These are phyloP conservation scores for Eimeria nieschulzi DNA, from an alignment of 169 alveolate genomes.

Conservation along the genomic window DNA sequence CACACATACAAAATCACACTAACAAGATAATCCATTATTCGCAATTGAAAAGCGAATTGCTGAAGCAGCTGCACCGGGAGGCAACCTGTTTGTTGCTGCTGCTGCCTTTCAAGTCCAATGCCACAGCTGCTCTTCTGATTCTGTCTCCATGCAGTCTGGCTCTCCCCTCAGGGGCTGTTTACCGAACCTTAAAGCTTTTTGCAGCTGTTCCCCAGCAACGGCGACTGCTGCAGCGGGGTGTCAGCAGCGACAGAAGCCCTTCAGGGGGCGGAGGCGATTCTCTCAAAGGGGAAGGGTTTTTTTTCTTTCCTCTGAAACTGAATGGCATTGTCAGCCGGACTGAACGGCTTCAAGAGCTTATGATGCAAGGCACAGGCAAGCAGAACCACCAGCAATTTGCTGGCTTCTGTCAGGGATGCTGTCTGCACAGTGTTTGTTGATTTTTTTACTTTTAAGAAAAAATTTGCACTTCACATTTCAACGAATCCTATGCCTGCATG, in stretches of 20 bases:
- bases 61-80: no score
- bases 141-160: conserved; percentile 6
- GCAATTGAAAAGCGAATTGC: no score
- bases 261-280: conserved; percentile 34
- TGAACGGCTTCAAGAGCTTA: conserved; percentile 27
- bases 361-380: conserved; percentile 59
- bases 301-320: not conserved
- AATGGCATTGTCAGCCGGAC: conserved; percentile 17
- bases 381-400: not conserved
- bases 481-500: no score
- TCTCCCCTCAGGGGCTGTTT: not conserved
- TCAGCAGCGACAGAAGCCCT: not conserved
- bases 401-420: not conserved
- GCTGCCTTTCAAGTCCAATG: not conserved
- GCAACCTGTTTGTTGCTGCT: no score
- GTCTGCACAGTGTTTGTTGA: not conserved
- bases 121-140: not conserved
- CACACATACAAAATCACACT: no score
- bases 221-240: conserved; percentile 50
- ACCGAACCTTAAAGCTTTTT: conserved; percentile 1
- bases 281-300: not conserved
- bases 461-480: no score
- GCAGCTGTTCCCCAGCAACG: conserved; percentile 45
- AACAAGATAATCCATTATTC: no score
- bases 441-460: not conserved